Evolutionary conservation across 2,329 filamentous ascomycete genomes (phyloP).

Genomic region (Fusarium beomiforme): DNA sequence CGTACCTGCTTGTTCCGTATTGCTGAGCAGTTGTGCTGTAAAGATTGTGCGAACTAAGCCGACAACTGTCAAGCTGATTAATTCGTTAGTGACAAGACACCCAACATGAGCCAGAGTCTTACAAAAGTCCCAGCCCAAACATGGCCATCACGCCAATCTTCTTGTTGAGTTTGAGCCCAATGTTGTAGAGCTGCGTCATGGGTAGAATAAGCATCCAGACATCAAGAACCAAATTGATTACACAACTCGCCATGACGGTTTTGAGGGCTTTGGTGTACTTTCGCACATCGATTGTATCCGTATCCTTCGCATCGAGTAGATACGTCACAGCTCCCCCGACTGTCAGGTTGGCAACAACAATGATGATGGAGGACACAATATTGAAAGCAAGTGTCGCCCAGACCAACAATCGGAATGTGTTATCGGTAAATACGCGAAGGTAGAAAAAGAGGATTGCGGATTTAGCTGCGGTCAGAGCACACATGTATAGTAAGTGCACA

Average conservation of each 20-base stretch:
- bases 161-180: not conserved
- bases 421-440: not conserved
- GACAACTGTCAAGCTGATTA: not conserved
- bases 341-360: not conserved
- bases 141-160: not conserved
- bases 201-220: conserved; percentile 22
- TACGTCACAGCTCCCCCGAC: not conserved
- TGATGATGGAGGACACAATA: accelerated
- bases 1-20: not conserved
- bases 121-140: conserved; percentile 15
- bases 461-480: not conserved
- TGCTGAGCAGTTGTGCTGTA: accelerated
- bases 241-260: not conserved
- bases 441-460: conserved; percentile 7
- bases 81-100: not conserved
- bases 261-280: accelerated
- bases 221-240: not conserved
- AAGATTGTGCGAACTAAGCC: accelerated
- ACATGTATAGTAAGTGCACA: not conserved
- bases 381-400: not conserved
- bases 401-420: not conserved
- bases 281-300: not conserved
- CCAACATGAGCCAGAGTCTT: not conserved
- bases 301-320: not conserved
- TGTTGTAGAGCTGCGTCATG: conserved; percentile 8